Base-by-base conservation (phyloP, 192 early-diverging fungal genomes). In the Lunasporangiospora selenospora region DNA sequence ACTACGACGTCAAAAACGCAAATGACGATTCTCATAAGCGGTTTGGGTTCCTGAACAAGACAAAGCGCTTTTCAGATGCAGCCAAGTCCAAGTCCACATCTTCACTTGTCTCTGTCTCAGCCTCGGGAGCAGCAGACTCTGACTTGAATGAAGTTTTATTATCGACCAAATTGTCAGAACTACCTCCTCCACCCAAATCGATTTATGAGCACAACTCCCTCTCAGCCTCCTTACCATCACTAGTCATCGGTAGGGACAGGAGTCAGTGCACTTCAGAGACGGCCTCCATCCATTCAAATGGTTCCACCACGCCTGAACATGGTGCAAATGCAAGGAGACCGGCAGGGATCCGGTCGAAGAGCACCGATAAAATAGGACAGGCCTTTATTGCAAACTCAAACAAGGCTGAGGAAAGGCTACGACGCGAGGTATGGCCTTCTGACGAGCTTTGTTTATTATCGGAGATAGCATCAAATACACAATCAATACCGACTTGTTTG, bases 31-130 rank as follows among this genome's bases (percentile, higher is more conserved):
- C 69, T 10, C 63, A 73, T 36, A 73, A 73, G 30, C 54, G 60
- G 3, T 73, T 73, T 19, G 69, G 69, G 4, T 73, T 73, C 61
- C 34, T 73, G n/a, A 61, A 61, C 32, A 73, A 73, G 36, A 73
- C 69, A 3, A 62, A 63, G 13, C 60, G 69, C 2, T 73, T 73
- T 21, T 10, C 24, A 11, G 59, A 73, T 0, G 21, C n/a, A n/a
- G n/a, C n/a, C n/a, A n/a, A n/a, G n/a, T n/a, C n/a, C n/a, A n/a
- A n/a, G n/a, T n/a, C n/a, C n/a, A n/a, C n/a, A n/a, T n/a, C n/a
- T n/a, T n/a, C n/a, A n/a, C n/a, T n/a, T n/a, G n/a, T n/a, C n/a
- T n/a, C n/a, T n/a, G n/a, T n/a, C n/a, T n/a, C n/a, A n/a, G n/a
- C n/a, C n/a, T n/a, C n/a, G n/a, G n/a, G n/a, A n/a, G n/a, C n/a